Base-by-base conservation (phyloP, 1,284 basidiomycete species). In the Marasmius sp. region DNA sequence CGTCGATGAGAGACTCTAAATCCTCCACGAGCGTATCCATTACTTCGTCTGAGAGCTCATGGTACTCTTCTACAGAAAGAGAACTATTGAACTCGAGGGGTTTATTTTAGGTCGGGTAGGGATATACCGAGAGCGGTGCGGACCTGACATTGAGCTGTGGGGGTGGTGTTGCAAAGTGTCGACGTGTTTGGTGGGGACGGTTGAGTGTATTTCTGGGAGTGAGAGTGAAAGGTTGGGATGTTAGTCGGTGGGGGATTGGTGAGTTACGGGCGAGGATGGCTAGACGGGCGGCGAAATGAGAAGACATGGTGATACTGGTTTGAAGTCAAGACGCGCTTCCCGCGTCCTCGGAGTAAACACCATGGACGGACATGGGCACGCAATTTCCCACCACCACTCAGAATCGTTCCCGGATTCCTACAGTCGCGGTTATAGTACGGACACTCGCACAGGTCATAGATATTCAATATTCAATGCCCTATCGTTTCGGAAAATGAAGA, bases 11-110 rank as follows among this genome's bases (percentile, higher is more conserved):
- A 7, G 79, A 76, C 72, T 98, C 97, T 39, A 98, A 77, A 4
- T 83, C 84, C 65, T 94, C 94, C 22, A 95, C 84, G 34, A 98
- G 74, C 10, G 72, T 77, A 64, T 94, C 91, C 93, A 99, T 95
- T 39, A 92, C 88, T 53, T 79, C 73, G 65, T 98, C 94, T 0
- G 96, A 87, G 38, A 93, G 75, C 49, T 77, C 73, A 71, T 97
- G 89, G 74, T 98, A 99, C 64, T 83, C 79, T 43, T 87, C 82
- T 64, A 81, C 80, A 1, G 85, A 76, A n/a, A 95, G 71, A 37
- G 83, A 73, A 64, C 89, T 91, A 63, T 37, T 16, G 48, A 37
- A 20, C 41, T 27, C 27, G 27, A 34, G 52, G 9, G 61, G 14
- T 11, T 36, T 27, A 52, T 27, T 38, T 41, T 3, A 20, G 47